A percentile compares a stretch with the other conserved stretches of the same genome.
Evolutionary conservation across 139 green algal species (phyloP).

Genomic region (Chlorella sp.): DNA sequence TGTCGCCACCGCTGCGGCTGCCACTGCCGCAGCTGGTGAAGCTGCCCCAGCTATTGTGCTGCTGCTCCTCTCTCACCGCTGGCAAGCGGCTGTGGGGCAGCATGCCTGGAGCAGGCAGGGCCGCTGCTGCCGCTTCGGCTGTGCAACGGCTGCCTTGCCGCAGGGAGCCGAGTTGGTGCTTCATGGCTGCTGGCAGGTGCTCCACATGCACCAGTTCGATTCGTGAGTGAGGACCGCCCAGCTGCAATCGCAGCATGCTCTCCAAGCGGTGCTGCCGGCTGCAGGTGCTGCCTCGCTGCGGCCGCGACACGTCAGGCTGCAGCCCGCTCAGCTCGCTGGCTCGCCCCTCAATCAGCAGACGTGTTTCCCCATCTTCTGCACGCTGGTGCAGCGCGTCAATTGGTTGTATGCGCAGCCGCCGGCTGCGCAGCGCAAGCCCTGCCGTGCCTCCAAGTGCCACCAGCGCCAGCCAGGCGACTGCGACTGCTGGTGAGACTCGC

Average conservation of each 20-base stretch:
- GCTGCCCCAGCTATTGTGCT: background rate
- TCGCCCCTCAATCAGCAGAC: background rate
- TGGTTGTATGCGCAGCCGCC: no score
- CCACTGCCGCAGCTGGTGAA: background rate
- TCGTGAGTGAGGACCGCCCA: no score
- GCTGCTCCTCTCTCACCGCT: background rate
- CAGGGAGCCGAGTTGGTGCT: background rate
- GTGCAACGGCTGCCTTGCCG: background rate
- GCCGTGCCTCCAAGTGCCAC: no score
- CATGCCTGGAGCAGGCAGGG: background rate
- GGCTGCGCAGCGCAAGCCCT: no score
- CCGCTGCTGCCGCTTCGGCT: background rate
- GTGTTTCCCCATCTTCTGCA: background rate
- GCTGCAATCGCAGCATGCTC: background rate
- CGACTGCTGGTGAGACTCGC: no score
- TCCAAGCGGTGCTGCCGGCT: background rate
- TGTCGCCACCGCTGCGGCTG: background rate
- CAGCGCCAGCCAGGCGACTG: no score
- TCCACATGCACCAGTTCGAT: background rate
- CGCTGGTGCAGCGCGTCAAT: no score
- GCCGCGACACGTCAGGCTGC: background rate
- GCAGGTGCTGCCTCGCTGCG: background rate
- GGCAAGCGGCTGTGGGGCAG: background rate
- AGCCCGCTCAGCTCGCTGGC: background rate
- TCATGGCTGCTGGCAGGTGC: background rate